These are phyloP conservation scores for Teunomyces cretensis DNA, from an alignment of 805 yeast genomes.

Conservation along the genomic window DNA sequence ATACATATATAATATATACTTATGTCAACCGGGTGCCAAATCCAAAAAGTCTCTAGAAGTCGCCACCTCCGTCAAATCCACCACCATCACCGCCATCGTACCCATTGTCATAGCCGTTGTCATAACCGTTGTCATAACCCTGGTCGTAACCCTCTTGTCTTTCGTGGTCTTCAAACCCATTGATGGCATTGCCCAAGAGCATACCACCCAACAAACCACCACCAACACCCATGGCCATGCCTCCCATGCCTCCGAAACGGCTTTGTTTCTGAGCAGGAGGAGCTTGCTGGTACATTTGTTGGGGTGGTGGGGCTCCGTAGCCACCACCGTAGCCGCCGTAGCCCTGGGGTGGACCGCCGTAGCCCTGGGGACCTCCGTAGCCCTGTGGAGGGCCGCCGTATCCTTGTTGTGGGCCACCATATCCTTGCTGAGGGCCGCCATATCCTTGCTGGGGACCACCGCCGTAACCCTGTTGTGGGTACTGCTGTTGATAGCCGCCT, in stretches of 20 bases:
- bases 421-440: slow-evolving; percentile 17
- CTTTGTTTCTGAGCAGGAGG: slow-evolving; percentile 28
- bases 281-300: slow-evolving; percentile 28
- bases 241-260: slow-evolving; percentile 11
- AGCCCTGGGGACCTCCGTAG: slow-evolving; percentile 26
- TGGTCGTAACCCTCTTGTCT: slow-evolving; percentile 32
- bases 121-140: slow-evolving; percentile 32
- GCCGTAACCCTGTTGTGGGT: slow-evolving; percentile 8
- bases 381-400: slow-evolving; percentile 23
- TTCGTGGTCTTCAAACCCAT: slow-evolving; percentile 25
- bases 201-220: slow-evolving; percentile 65
- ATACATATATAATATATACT: no score
- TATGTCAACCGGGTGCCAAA: no score
- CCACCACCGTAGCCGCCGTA: no score
- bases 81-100: slow-evolving; percentile 26
- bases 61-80: slow-evolving; percentile 10
- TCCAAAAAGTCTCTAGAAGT: slow-evolving; percentile 12
- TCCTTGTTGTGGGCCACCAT: slow-evolving; percentile 19
- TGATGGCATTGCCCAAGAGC: slow-evolving; percentile 47
- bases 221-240: slow-evolving; percentile 46
- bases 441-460: slow-evolving; percentile 12
- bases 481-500: slow-evolving; percentile 1
- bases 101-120: slow-evolving; percentile 28
- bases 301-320: slow-evolving; percentile 25
- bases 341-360: slow-evolving; percentile 22